These are phyloP conservation scores for Schwanniomyces pseudopolymorphus DNA, from an alignment of 805 yeast genomes.

Conservation along the genomic window DNA sequence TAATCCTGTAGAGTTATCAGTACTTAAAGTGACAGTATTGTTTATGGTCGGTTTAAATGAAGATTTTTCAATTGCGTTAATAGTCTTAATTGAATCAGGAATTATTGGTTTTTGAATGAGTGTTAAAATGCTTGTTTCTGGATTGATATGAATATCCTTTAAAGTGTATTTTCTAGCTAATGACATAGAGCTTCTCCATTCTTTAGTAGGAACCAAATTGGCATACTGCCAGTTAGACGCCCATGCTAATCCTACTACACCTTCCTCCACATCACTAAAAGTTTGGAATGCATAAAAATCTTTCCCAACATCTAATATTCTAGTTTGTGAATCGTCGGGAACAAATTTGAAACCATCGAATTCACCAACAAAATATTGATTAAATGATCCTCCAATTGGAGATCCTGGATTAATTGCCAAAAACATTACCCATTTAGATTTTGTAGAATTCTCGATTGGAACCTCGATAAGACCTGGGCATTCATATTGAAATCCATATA, in stretches of 20 bases:
- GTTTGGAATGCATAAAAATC: conserved; percentile 42
- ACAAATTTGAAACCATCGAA: conserved; percentile 38
- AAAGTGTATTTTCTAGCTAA: conserved; percentile 27
- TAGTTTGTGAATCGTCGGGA: conserved; percentile 24
- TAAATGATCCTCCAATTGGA: conserved; percentile 39
- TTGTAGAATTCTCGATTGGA: conserved; percentile 17
- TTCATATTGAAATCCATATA: conserved; percentile 39
- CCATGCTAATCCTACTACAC: conserved; percentile 40
- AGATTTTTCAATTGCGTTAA: neutral
- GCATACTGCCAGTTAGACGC: conserved; percentile 45
- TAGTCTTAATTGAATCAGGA: conserved; percentile 2
- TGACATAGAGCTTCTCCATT: conserved; percentile 38
- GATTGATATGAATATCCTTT: conserved; percentile 20
- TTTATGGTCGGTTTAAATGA: neutral
- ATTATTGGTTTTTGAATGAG: conserved; percentile 23
- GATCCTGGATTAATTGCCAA: conserved; percentile 43
- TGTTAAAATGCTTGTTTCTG: conserved; percentile 16
- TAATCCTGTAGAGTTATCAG: conserved; percentile 14
- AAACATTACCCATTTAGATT: conserved; percentile 35
- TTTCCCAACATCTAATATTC: conserved; percentile 32
- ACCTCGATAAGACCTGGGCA: conserved; percentile 38
- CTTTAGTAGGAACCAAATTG: conserved; percentile 31
- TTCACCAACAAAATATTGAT: conserved; percentile 41
- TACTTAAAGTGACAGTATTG: conserved; percentile 3
- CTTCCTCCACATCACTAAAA: conserved; percentile 21